Evolutionary conservation across 495 filamentous ascomycete genomes (phyloP).

Genomic region (Xylaria curta): DNA sequence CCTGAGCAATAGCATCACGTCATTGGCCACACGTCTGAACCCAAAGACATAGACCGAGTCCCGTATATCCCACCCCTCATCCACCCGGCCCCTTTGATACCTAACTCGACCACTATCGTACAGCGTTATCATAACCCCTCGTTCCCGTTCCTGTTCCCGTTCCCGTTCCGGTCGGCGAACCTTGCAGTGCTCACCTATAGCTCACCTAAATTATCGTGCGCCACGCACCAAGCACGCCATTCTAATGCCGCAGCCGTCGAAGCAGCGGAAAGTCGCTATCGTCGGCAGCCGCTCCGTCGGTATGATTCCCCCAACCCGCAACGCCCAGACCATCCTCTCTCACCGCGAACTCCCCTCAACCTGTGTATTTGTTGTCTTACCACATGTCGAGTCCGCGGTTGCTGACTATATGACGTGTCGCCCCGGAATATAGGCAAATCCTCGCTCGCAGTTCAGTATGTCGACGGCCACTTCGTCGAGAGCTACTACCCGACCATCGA

Average conservation of each 20-base stretch:
- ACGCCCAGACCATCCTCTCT: conserved; percentile 14
- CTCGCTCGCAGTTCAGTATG: conserved; percentile 95
- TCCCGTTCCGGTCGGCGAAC: conserved; percentile 7
- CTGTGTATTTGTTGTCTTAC: background rate
- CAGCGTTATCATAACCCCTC: conserved; percentile 16
- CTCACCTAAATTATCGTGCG: conserved; percentile 24
- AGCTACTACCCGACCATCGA: conserved; percentile 99
- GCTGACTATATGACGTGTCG: conserved; percentile 15
- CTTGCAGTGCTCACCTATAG: conserved; percentile 15
- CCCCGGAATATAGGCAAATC: conserved; percentile 78
- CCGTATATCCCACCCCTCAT: too few species aligned
- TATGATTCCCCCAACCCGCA: conserved; percentile 55
- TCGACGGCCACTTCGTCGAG: conserved; percentile 97
- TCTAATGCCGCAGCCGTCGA: conserved; percentile 80
- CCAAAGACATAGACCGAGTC: too few species aligned
- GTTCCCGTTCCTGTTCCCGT: background rate
- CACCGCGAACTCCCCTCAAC: conserved; percentile 3
- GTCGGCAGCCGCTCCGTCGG: conserved; percentile 97
- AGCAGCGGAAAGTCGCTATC: conserved; percentile 97
- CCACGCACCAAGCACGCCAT: conserved; percentile 24
- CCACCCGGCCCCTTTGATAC: background rate
- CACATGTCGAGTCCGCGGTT: background rate
- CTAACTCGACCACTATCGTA: conserved; percentile 13
- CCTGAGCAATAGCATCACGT: conserved; percentile 12
- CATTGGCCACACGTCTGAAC: conserved; percentile 1